Evolutionary conservation across 75 land plant genomes (phyloP).

Genomic region (Adiantum capillusveneris): DNA sequence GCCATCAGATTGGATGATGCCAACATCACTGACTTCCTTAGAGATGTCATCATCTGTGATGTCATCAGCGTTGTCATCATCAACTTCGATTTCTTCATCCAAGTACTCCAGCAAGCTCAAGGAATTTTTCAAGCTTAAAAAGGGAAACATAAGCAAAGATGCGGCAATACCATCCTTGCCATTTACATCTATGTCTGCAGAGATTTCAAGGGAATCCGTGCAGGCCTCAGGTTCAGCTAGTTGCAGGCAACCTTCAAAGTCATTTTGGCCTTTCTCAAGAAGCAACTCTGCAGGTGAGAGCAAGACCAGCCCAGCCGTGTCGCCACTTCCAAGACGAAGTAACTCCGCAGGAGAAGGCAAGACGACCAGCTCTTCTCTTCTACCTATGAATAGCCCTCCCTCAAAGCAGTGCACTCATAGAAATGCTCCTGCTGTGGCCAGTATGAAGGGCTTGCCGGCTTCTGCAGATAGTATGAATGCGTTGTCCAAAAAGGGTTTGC

Average conservation of each 20-base stretch:
- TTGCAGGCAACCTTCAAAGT: background rate
- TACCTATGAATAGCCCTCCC: background rate
- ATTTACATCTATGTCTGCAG: conserved; percentile 3
- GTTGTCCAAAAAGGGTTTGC: background rate
- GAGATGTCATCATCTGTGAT: background rate
- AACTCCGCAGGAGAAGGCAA: conserved; percentile 6
- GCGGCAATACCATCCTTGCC: background rate
- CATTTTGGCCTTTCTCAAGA: conserved; percentile 8
- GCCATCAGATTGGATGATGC: conserved; percentile 12
- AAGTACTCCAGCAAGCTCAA: conserved; percentile 4
- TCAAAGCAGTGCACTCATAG: background rate
- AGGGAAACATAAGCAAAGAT: background rate
- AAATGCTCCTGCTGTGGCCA: background rate
- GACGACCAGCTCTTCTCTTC: background rate
- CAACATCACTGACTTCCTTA: background rate
- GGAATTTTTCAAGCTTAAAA: conserved; percentile 1
- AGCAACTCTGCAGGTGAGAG: conserved; percentile 6
- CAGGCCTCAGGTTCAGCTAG: background rate
- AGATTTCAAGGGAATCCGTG: background rate
- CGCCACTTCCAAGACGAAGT: background rate
- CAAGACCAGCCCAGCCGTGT: background rate
- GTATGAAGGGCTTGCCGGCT: background rate
- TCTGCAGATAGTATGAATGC: background rate
- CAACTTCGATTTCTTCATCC: background rate
- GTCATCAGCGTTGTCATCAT: background rate